Evolutionary conservation across 2,329 filamentous ascomycete genomes (phyloP).

Genomic region (Aspergillus candidus): DNA sequence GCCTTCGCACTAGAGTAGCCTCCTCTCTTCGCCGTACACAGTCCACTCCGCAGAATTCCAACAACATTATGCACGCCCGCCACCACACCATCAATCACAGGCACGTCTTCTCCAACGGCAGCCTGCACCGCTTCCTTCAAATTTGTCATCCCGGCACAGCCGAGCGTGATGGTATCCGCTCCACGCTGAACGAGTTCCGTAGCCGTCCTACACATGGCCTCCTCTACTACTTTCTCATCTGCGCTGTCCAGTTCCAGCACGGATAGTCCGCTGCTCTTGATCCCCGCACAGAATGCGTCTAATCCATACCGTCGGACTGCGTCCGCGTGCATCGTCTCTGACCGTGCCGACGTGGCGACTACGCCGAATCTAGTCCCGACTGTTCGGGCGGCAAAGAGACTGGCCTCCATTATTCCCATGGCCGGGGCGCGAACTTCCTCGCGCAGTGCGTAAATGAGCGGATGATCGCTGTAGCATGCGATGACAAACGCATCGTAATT

Average conservation of each 20-base stretch:
- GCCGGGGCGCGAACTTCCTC: conserved; percentile 43
- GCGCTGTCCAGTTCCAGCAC: conserved; percentile 42
- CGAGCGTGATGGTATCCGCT: conserved; percentile 41
- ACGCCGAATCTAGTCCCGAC: conserved; percentile 45
- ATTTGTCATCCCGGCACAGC: conserved; percentile 47
- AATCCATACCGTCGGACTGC: conserved; percentile 40
- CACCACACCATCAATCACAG: conserved; percentile 49
- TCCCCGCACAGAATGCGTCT: conserved; percentile 38
- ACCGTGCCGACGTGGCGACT: conserved; percentile 37
- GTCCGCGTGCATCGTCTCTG: conserved; percentile 38
- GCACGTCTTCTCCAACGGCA: conserved; percentile 40
- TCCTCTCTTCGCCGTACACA: conserved; percentile 25
- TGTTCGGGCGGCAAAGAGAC: conserved; percentile 45
- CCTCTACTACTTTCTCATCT: conserved; percentile 2
- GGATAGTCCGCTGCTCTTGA: conserved; percentile 37
- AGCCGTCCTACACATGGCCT: conserved; percentile 35
- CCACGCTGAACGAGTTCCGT: conserved; percentile 36
- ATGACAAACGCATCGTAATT: conserved; percentile 46
- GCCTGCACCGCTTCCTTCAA: conserved; percentile 43
- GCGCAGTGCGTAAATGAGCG: conserved; percentile 42
- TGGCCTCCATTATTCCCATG: conserved; percentile 49
- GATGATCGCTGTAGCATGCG: conserved; percentile 46
- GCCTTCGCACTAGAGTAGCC: conserved; percentile 24
- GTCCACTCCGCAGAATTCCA: conserved; percentile 21
- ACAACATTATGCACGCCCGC: conserved; percentile 30